Conservation (phyloP, 352 stramenopile species). For the Poterioochromonas sp. region DNA sequence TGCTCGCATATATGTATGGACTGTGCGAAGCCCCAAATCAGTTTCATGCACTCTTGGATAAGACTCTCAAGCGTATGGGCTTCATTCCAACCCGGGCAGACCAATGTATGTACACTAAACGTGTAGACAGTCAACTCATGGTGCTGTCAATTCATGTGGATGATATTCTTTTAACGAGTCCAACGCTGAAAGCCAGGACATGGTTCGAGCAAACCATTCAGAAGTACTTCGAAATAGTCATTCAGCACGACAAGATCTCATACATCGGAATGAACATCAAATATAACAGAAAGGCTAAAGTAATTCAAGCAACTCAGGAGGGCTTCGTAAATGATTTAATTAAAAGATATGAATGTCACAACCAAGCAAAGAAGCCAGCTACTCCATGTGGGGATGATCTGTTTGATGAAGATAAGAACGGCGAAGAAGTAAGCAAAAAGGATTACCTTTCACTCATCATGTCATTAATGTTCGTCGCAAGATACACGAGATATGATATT, state of each 20-base stretch:
- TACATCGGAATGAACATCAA: slow-evolving; percentile 4
- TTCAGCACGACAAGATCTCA: neutral
- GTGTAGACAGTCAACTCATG: neutral
- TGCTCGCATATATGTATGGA: neutral
- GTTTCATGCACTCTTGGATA: neutral
- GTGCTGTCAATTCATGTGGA: neutral
- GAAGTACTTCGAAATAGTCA: slow-evolving; percentile 9
- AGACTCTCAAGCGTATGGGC: neutral
- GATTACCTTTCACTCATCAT: slow-evolving; percentile 6
- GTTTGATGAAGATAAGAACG: neutral
- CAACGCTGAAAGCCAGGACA: neutral
- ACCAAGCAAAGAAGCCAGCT: neutral
- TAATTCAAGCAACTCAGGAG: neutral
- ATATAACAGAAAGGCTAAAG: neutral
- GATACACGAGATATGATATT: slow-evolving; percentile 14
- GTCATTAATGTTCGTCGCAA: neutral
- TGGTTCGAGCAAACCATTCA: neutral
- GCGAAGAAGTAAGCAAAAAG: neutral
- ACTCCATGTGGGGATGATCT: neutral
- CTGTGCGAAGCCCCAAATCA: neutral
- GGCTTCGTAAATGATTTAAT: neutral
- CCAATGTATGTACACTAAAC: neutral
- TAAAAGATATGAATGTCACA: neutral
- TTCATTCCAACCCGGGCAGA: neutral
- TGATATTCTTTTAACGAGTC: neutral